These are phyloP conservation scores for Carex myosuroides DNA, from an alignment of 176 grass and related monocot genomes.

Conservation along the genomic window DNA sequence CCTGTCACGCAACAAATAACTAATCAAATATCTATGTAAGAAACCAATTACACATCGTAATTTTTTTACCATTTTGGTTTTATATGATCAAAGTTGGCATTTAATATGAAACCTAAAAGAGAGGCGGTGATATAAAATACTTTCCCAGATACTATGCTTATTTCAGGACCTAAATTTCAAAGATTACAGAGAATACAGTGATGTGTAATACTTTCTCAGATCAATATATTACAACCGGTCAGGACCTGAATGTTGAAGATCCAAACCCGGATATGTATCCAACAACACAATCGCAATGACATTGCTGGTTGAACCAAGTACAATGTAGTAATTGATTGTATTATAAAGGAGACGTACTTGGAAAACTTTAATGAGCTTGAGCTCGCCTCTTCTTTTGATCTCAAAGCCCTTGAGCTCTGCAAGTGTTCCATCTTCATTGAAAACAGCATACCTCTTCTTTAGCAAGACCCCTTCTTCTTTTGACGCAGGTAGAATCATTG, in stretches of 20 bases:
- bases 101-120: not conserved
- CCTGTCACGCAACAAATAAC: constrained; percentile 41
- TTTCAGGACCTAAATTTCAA: not conserved
- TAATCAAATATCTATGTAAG: not conserved
- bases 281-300: not conserved
- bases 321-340: not conserved
- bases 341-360: constrained; percentile 58
- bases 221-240: not conserved
- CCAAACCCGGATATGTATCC: not conserved
- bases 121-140: not conserved
- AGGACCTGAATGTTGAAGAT: not conserved
- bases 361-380: constrained; percentile 99
- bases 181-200: not conserved
- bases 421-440: constrained; percentile 96
- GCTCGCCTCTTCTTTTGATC: constrained; percentile 97
- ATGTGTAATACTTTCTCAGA: not conserved
- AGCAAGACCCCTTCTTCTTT: constrained; percentile 96
- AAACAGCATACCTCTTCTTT: constrained; percentile 99
- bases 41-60: not conserved
- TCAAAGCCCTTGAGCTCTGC: constrained; percentile 99
- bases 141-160: not conserved
- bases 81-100: not conserved
- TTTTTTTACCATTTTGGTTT: not conserved
- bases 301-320: not conserved
- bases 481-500: constrained; percentile 95